Evolutionary conservation across 495 filamentous ascomycete genomes (phyloP), one percentile per base, ranked within the genome.

Genomic region (Hypomontagnella monticulosa): DNA sequence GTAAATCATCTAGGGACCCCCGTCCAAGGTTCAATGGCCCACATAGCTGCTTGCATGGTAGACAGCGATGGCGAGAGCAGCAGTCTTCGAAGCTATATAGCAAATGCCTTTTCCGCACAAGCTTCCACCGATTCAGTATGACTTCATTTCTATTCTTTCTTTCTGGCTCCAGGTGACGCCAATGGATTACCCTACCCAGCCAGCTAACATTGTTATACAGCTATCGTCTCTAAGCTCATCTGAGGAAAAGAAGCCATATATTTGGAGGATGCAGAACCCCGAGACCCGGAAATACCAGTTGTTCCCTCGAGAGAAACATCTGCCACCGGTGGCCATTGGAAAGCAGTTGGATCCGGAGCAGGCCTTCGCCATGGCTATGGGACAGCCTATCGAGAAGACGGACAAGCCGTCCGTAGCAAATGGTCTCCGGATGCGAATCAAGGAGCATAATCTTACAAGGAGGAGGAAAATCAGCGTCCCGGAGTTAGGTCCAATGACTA

Each of bases 401-500:
- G 81, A 80, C 27, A 84, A 79, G 74, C 32, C 67, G 14, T 67
- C 74, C 42, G 59, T 76, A 23, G 69, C 73, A 9, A 72, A 73
- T 53, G 77, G 76, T 36, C 69, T 84, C 58, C 76, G 80, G 57
- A 73, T 80, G 69, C 77, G 79, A 20, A 78, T 81, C 64, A 85
- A 83, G 66, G 80, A 86, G 63, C 81, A 81, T 47, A 81, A 78
- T 51, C 66, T 84, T 57, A 79, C 72, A 42, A 79, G 84, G 60
- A 75, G 86, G 61, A 78, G 87, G 70, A 90, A 90, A 66, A 77
- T 85, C 64, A 88, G 83, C 70, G 83, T 87, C 5, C 82, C 87
- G 9, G 89, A 89, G 50, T 71, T 90, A 19, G 88, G 85, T 3
- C 83, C 84, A 38, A 88, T 89, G 86, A 86, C 86, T 4, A 89